Percentiles rank a stretch among this genome's conserved stretches.
These are phyloP conservation scores for Neonothopanus nambi DNA, from an alignment of 1,284 basidiomycete genomes.

Conservation along the genomic window DNA sequence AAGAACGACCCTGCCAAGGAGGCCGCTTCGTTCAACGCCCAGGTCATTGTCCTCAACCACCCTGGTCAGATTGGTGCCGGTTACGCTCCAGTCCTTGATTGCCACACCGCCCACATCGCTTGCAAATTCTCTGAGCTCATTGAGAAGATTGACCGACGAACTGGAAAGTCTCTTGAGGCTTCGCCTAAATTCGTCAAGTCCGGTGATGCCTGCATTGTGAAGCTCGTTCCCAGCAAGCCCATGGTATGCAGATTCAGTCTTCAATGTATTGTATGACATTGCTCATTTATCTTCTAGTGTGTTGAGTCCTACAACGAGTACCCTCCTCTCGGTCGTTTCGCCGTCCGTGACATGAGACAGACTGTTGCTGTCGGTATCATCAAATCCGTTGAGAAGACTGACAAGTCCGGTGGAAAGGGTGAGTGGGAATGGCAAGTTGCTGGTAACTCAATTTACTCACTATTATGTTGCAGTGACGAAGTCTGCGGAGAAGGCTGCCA, in stretches of 20 bases:
- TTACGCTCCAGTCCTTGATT: constrained; percentile 98
- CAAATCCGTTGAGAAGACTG: constrained; percentile 93
- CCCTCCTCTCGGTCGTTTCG: constrained; percentile 99
- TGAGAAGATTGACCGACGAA: constrained; percentile 99
- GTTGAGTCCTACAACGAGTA: constrained; percentile 98
- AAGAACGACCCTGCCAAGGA: constrained; percentile 99
- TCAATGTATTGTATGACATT: background rate
- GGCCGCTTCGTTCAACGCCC: constrained; percentile 98
- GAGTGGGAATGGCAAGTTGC: constrained; percentile 27
- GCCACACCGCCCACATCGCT: constrained; percentile 99
- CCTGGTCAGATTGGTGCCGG: constrained; percentile 99
- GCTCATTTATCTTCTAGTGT: constrained; percentile 49
- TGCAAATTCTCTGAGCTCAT: constrained; percentile 99
- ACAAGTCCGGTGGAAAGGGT: constrained; percentile 85
- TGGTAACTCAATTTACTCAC: constrained; percentile 10
- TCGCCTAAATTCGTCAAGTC: constrained; percentile 97
- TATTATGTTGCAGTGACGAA: constrained; percentile 70
- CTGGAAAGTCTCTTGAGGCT: constrained; percentile 90
- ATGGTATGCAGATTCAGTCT: constrained; percentile 55
- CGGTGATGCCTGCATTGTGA: constrained; percentile 95
- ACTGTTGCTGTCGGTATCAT: constrained; percentile 98
- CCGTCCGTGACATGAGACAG: constrained; percentile 98
- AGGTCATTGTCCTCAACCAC: constrained; percentile 99
- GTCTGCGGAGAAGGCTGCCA: constrained; percentile 93
- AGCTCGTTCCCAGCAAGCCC: constrained; percentile 95